Base-by-base conservation (phyloP, 1,284 basidiomycete genomes). In the Cerioporus squamosus region DNA sequence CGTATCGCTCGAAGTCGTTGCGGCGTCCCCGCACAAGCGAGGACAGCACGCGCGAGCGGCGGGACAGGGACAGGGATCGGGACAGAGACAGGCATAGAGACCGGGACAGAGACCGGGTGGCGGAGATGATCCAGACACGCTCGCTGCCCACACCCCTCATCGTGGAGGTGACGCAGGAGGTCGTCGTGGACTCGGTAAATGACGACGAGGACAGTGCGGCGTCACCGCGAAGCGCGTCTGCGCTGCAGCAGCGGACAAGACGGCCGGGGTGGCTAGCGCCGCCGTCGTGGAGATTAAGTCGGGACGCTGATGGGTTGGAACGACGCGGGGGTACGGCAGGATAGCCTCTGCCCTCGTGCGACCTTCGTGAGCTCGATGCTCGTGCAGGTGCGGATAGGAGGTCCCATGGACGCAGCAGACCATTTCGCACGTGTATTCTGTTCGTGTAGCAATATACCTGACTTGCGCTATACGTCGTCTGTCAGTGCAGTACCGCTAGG, bases 121-220 rank as follows among this genome's bases (percentile, higher is more conserved):
- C 18, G 17, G 58, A 60, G 44, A 45, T 48, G 49, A 47, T 60
- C 42, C 53, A 60, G 36, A 65, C 60, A 53, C 63, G 63, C 45
- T 60, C 61, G 47, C 53, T 60, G 33, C 60, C 63, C 18, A 45
- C 53, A 18, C 63, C 56, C 44, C 49, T 65, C 47, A 39, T 62
- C 53, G 63, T 65, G 58, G 53, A 62, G 33, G 60, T 65, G 14
- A 65, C 63, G 29, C 57, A 62, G 51, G 60, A 62, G 46, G 58
- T 65, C 42, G 50, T 60, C 44, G 60, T 65, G 18, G 46, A 14
- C 20, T 3, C 48, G 29, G 18, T 4, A 24, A 33, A 22, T 2
- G 18, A 33, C 18, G 10, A 18, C 15, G 38, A 17, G 3, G 31
- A 43, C 44, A 22, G 26, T 18, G 2, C 33, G 42, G 29, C 44